A percentile compares a stretch with the other conserved stretches of the same genome.
Conservation (phyloP, 192 early-diverging fungal species). For the Backusella sp. region DNA sequence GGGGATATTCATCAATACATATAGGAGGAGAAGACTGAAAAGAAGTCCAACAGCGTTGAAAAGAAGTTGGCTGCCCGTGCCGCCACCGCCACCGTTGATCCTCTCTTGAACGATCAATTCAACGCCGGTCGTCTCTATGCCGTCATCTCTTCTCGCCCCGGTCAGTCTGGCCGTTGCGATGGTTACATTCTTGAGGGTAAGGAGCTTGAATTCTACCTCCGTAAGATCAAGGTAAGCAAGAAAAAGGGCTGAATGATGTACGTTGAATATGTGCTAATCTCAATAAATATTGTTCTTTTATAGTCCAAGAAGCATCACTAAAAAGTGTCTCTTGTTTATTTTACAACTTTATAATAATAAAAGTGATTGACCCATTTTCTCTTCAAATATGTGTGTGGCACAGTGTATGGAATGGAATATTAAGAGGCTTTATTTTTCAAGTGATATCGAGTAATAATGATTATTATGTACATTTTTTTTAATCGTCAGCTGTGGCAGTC, state of each 20-base stretch:
- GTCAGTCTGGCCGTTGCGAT: conserved; percentile 96
- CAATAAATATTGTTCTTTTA: neutral
- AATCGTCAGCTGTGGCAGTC: conserved; percentile 19
- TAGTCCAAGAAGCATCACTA: conserved; percentile 35
- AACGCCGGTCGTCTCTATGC: conserved; percentile 92
- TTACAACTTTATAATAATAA: neutral
- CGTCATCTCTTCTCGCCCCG: conserved; percentile 92
- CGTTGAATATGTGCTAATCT: neutral
- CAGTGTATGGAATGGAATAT: no score
- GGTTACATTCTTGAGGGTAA: conserved; percentile 99
- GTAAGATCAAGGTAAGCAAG: conserved; percentile 74
- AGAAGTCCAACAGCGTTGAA: conserved; percentile 87
- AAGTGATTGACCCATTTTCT: neutral
- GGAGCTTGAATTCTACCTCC: conserved; percentile 99
- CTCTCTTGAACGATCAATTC: conserved; percentile 92
- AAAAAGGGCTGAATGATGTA: no score
- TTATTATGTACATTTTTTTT: neutral
- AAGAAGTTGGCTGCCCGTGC: conserved; percentile 87
- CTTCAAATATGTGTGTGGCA: neutral
- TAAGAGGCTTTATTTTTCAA: no score
- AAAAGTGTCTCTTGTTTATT: neutral
- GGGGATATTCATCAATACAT: neutral
- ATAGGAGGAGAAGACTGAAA: conserved; percentile 66
- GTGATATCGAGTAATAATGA: no score
- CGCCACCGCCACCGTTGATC: conserved; percentile 81